Percentiles rank a stretch among this genome's conserved stretches.
Evolutionary conservation across 164 flowering plant species (phyloP).

Genomic region (Cinnamomum chago): DNA sequence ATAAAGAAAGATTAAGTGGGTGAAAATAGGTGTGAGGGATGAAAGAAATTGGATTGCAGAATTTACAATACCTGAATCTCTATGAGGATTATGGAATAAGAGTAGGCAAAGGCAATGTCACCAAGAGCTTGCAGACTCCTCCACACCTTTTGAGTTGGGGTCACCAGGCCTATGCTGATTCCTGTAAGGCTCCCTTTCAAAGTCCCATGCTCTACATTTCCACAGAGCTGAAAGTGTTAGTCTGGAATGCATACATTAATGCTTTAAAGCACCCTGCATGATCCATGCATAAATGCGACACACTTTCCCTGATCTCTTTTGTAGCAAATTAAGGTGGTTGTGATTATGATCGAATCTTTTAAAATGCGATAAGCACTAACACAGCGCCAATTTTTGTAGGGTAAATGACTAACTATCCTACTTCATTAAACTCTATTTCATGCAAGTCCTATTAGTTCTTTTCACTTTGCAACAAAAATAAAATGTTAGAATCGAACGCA

Average conservation of each 20-base stretch:
- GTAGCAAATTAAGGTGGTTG: too few species aligned
- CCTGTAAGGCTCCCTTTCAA: slow-evolving; percentile 29
- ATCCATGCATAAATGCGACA: background rate
- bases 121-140: slow-evolving; percentile 35
- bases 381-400: too few species aligned
- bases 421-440: too few species aligned
- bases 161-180: slow-evolving; percentile 21
- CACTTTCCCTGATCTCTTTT: too few species aligned
- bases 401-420: too few species aligned
- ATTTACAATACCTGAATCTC: slow-evolving; percentile 31
- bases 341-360: too few species aligned
- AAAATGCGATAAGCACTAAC: too few species aligned
- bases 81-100: slow-evolving; percentile 31
- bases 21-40: background rate
- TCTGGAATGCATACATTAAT: background rate
- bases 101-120: slow-evolving; percentile 39
- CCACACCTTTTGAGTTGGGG: slow-evolving; percentile 25
- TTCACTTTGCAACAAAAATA: too few species aligned
- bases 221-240: background rate
- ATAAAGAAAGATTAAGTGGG: too few species aligned
- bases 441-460: too few species aligned
- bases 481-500: too few species aligned
- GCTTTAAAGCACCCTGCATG: background rate
- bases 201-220: slow-evolving; percentile 34
- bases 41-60: background rate